A percentile compares a stretch with the other conserved stretches of the same genome.
phyloP scores from a whole-genome alignment of 1,284 basidiomycete species.

The Boletus sp. region DNA sequence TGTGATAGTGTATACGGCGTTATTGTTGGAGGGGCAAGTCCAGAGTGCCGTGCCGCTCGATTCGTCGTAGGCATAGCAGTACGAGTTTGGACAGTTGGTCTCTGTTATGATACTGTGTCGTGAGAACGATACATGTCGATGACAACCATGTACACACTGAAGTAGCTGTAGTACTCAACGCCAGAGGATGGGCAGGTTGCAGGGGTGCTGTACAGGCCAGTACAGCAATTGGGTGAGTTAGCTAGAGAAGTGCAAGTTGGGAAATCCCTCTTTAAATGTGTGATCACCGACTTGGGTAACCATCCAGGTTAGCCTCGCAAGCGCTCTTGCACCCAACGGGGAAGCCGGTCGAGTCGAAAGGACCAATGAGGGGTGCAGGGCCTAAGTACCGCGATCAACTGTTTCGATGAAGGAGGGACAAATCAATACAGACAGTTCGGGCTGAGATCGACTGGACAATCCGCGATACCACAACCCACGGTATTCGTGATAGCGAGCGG shows the following conservation, averaged over 20 bases:
- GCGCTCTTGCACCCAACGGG: constrained; percentile 50
- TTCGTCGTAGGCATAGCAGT: constrained; percentile 48
- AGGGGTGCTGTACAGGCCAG: constrained; percentile 38
- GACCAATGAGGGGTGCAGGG: constrained; percentile 40
- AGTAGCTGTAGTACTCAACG: constrained; percentile 44
- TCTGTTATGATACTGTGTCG: constrained; percentile 23
- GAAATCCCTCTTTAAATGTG: not conserved
- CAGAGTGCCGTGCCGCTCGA: constrained; percentile 38
- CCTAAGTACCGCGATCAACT: constrained; percentile 26
- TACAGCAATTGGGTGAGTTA: constrained; percentile 35
- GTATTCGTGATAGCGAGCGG: constrained; percentile 43
- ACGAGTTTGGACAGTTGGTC: constrained; percentile 39
- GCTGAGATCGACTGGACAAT: constrained; percentile 44
- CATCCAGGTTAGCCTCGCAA: constrained; percentile 42
- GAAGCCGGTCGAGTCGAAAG: constrained; percentile 39
- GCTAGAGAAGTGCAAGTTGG: constrained; percentile 18
- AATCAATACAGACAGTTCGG: constrained; percentile 34
- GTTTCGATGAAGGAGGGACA: not conserved
- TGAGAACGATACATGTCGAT: constrained; percentile 4
- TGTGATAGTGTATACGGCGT: constrained; percentile 38
- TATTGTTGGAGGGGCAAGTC: constrained; percentile 31
- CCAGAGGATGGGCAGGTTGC: constrained; percentile 42
- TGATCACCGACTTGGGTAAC: constrained; percentile 34
- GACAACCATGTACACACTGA: constrained; percentile 34
- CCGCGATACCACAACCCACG: constrained; percentile 37